Percentiles rank a stretch among this genome's conserved stretches.
Evolutionary conservation across 768 basidiomycete genomes (phyloP).

Genomic region (Nevesoporus exiguus): DNA sequence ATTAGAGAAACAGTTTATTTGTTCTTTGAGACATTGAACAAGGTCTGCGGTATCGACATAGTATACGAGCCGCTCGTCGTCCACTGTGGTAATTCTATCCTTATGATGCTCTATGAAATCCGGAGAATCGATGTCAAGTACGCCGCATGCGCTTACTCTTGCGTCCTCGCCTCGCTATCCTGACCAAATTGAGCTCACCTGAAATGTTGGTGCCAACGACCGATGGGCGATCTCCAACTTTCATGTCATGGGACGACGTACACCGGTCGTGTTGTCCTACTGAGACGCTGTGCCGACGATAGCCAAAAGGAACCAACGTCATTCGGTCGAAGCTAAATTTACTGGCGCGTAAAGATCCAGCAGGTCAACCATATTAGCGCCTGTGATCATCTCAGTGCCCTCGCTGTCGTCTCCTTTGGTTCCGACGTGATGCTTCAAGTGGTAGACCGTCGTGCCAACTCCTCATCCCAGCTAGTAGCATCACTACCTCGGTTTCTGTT

Average conservation of each 20-base stretch:
- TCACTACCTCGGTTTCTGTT: no score
- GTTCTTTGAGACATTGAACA: conserved; percentile 46
- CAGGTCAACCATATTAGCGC: no score
- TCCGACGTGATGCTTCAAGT: no score
- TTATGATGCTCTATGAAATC: background rate
- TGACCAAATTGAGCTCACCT: conserved; percentile 14
- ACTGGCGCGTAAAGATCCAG: background rate
- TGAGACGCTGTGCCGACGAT: conserved; percentile 46
- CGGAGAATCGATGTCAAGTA: conserved; percentile 26
- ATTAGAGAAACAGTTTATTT: conserved; percentile 30
- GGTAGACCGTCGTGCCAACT: no score
- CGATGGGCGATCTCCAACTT: background rate
- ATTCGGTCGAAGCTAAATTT: background rate
- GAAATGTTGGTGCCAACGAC: conserved; percentile 7
- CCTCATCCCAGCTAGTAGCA: no score
- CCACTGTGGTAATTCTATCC: conserved; percentile 38
- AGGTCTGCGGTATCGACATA: conserved; percentile 43
- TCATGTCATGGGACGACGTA: background rate
- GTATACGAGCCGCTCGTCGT: conserved; percentile 46
- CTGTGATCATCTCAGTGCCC: no score
- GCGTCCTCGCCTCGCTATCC: background rate
- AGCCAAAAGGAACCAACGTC: background rate
- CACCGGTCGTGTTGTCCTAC: background rate
- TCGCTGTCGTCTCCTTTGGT: no score
- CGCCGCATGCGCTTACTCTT: background rate